Evolutionary conservation across 73 alveolate genomes (phyloP).

Genomic region (Stentor coeruleus): DNA sequence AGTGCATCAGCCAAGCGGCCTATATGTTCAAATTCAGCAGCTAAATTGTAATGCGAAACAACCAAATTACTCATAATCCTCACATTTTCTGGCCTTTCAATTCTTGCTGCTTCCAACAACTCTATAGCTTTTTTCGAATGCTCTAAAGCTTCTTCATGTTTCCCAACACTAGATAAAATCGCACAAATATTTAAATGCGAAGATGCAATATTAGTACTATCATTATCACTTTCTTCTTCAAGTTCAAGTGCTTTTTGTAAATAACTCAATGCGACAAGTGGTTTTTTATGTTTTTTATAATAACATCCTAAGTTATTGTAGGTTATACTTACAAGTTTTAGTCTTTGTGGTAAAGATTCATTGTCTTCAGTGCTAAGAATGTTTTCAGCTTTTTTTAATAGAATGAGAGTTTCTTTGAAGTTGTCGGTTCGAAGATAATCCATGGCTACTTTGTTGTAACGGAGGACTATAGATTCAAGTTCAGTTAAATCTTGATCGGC

Average conservation of each 20-base stretch:
- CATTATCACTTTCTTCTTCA: not conserved
- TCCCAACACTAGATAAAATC: not conserved
- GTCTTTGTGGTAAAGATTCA: not conserved
- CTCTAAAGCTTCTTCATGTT: not conserved
- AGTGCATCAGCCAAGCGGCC: constrained; percentile 24
- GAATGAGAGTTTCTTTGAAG: not conserved
- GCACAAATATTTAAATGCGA: constrained; percentile 32
- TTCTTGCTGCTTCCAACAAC: not conserved
- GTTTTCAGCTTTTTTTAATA: constrained; percentile 21
- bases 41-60: constrained; percentile 49
- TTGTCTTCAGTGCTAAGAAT: constrained; percentile 2
- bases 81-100: not conserved
- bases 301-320: constrained; percentile 59
- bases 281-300: constrained; percentile 33
- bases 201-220: not conserved
- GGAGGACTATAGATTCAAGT: not conserved
- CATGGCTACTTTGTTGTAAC: constrained; percentile 21
- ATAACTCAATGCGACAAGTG: not conserved
- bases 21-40: constrained; percentile 47
- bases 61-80: constrained; percentile 5
- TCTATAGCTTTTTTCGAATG: constrained; percentile 11
- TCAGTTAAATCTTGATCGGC: not conserved
- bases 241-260: not conserved
- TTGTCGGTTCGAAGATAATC: constrained; percentile 23
- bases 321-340: constrained; percentile 31